phyloP scores from a whole-genome alignment of 2,329 filamentous ascomycete species.

The Colletotrichum sublineola region DNA sequence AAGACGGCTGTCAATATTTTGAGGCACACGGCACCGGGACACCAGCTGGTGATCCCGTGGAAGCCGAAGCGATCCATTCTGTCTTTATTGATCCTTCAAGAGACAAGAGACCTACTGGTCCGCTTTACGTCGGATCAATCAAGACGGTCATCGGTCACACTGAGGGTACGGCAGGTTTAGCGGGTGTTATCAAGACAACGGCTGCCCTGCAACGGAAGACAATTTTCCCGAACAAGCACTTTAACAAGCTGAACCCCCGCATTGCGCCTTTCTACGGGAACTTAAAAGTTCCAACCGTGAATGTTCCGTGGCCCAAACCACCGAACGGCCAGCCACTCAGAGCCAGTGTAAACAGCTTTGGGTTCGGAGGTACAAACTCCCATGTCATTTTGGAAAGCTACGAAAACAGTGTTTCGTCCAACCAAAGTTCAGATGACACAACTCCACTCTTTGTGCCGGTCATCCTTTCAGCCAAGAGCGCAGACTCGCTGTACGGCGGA shows the following conservation, averaged over 20 bases:
- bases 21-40: conserved; percentile 57
- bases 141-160: not conserved
- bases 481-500: not conserved
- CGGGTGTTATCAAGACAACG: not conserved
- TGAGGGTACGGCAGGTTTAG: not conserved
- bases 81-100: not conserved
- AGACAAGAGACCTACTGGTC: too few relatives aligned
- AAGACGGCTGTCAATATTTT: conserved; percentile 41
- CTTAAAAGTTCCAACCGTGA: not conserved
- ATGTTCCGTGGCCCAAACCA: not conserved
- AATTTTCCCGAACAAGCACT: not conserved
- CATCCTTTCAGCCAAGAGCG: not conserved
- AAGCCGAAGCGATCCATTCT: conserved; percentile 49
- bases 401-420: not conserved
- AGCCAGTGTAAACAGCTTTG: not conserved
- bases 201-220: not conserved
- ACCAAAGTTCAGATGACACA: not conserved
- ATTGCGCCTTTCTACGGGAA: not conserved
- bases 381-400: not conserved
- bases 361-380: not conserved
- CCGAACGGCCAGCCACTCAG: not conserved
- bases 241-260: not conserved
- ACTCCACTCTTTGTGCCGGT: not conserved
- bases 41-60: conserved; percentile 53
- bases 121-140: not conserved